These are phyloP conservation scores for Osmozyma mogii DNA, from an alignment of 805 yeast genomes.

Conservation along the genomic window DNA sequence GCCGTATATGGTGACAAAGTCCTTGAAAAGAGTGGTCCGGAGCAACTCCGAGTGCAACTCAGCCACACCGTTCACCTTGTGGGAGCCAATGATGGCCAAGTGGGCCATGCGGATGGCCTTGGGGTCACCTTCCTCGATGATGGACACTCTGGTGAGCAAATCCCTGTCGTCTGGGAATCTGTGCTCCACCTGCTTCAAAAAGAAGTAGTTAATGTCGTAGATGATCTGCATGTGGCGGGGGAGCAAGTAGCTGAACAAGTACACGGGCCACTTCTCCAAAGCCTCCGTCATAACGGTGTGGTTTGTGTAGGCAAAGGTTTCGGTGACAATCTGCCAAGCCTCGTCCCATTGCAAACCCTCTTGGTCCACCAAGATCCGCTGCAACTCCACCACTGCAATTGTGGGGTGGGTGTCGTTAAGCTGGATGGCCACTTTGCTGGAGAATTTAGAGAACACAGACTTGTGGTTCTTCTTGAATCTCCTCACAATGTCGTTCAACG, in stretches of 20 bases:
- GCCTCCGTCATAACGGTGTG: constrained; percentile 96
- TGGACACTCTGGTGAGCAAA: constrained; percentile 62
- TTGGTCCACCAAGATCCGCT: constrained; percentile 75
- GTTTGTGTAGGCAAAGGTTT: constrained; percentile 85
- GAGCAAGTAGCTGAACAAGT: constrained; percentile 64
- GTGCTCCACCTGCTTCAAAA: constrained; percentile 68
- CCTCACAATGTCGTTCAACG: constrained; percentile 83
- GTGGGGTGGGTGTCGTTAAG: constrained; percentile 95
- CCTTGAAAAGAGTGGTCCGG: constrained; percentile 82
- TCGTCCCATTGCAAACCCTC: constrained; percentile 75
- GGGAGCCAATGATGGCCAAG: constrained; percentile 86
- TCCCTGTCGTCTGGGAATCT: constrained; percentile 69
- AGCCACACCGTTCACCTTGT: constrained; percentile 92
- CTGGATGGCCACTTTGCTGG: constrained; percentile 85
- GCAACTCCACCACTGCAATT: constrained; percentile 81
- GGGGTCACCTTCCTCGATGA: constrained; percentile 74
- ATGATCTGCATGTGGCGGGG: constrained; percentile 91
- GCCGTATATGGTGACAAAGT: constrained; percentile 80
- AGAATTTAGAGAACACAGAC: constrained; percentile 72
- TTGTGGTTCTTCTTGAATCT: constrained; percentile 71
- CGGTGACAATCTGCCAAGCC: constrained; percentile 79
- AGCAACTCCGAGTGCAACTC: constrained; percentile 89
- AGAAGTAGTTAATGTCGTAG: constrained; percentile 74
- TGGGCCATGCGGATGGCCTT: constrained; percentile 90
- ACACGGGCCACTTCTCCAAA: constrained; percentile 91